Percentiles rank a stretch among this genome's conserved stretches.
These are phyloP conservation scores for Komagataella phaffii DNA, from an alignment of 805 yeast species.

Conservation along the genomic window DNA sequence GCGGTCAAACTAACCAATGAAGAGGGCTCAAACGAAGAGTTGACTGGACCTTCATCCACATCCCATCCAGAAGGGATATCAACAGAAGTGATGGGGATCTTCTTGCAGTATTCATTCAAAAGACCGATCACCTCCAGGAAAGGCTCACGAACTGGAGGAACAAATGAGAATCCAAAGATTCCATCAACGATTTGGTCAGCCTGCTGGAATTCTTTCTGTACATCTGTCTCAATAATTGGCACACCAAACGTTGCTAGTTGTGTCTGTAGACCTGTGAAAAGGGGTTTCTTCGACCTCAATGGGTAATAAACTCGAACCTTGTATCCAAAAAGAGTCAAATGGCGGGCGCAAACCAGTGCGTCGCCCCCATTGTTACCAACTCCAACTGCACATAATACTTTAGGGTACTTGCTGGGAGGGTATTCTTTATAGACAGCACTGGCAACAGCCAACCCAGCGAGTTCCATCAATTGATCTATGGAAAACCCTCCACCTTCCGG, in stretches of 20 bases:
- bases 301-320: constrained; percentile 74
- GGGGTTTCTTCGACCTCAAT: constrained; percentile 38
- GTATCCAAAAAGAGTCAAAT: constrained; percentile 69
- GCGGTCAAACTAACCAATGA: constrained; percentile 79
- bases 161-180: constrained; percentile 86
- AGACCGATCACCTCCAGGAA: constrained; percentile 36
- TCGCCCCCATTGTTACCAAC: constrained; percentile 98
- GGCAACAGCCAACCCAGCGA: constrained; percentile 93
- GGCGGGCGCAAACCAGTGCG: constrained; percentile 92
- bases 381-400: constrained; percentile 67
- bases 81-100: constrained; percentile 58
- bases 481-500: constrained; percentile 50
- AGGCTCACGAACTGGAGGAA: constrained; percentile 77
- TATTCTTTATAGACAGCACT: constrained; percentile 61
- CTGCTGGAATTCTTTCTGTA: constrained; percentile 15
- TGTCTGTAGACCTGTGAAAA: constrained; percentile 45
- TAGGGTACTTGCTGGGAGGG: constrained; percentile 32
- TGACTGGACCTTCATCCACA: constrained; percentile 71
- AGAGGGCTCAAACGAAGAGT: constrained; percentile 33
- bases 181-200: constrained; percentile 59
- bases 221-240: constrained; percentile 30
- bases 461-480: constrained; percentile 85
- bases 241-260: constrained; percentile 61
- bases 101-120: constrained; percentile 17
- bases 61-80: constrained; percentile 98